phyloP scores from a whole-genome alignment of 192 early-diverging fungal genomes.

The Gamsiella multidivaricata region DNA sequence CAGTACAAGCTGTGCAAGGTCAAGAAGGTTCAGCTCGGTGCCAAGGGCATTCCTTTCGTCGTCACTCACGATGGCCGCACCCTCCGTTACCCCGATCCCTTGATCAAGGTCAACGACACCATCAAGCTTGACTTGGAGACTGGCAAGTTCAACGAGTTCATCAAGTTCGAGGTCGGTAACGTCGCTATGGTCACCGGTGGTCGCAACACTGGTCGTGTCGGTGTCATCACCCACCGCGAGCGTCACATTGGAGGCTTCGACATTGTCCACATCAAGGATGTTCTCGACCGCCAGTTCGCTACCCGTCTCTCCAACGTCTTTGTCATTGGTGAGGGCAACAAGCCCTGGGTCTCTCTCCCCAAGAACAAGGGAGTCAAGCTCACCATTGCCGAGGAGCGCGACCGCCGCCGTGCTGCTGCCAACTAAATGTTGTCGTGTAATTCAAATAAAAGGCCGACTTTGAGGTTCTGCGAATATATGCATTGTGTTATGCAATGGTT shows the following conservation, averaged over 20 bases:
- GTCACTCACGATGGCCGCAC: slow-evolving; percentile 99
- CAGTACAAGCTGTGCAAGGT: slow-evolving; percentile 99
- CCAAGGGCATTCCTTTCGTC: slow-evolving; percentile 93
- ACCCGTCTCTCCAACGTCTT: slow-evolving; percentile 90
- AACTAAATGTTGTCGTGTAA: slow-evolving; percentile 30
- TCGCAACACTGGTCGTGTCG: slow-evolving; percentile 97
- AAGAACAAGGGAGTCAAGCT: slow-evolving; percentile 99
- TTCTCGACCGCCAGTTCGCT: slow-evolving; percentile 92
- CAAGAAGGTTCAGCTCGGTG: slow-evolving; percentile 91
- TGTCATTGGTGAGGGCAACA: slow-evolving; percentile 86
- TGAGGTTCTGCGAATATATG: slow-evolving; percentile 21
- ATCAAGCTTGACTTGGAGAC: slow-evolving; percentile 95
- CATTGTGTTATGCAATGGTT: not conserved
- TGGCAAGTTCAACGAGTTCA: slow-evolving; percentile 89
- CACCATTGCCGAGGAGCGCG: slow-evolving; percentile 99
- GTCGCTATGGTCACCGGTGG: slow-evolving; percentile 96
- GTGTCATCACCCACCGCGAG: slow-evolving; percentile 95
- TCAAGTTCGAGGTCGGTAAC: slow-evolving; percentile 99
- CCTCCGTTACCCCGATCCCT: slow-evolving; percentile 98
- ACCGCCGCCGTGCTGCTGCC: slow-evolving; percentile 74
- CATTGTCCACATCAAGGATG: slow-evolving; percentile 99
- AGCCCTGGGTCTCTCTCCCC: slow-evolving; percentile 96
- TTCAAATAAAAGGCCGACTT: slow-evolving; percentile 41
- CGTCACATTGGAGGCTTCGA: slow-evolving; percentile 98
- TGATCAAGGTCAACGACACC: slow-evolving; percentile 99